Percentiles rank a stretch among this genome's conserved stretches.
These are phyloP conservation scores for Penicillium sp. DNA, from an alignment of 2,329 filamentous ascomycete genomes.

Conservation along the genomic window DNA sequence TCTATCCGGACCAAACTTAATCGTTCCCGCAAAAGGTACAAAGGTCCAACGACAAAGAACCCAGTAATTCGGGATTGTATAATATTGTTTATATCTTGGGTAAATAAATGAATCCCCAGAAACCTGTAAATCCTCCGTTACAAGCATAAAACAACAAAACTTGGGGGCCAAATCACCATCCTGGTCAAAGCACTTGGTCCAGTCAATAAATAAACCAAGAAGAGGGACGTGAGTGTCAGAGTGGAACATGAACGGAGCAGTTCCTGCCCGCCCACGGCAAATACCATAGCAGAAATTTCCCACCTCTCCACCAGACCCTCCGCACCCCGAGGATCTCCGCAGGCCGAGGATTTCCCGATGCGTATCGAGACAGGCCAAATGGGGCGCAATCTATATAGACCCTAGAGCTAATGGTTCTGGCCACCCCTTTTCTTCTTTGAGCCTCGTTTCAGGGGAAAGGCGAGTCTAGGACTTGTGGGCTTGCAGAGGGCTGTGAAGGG, in stretches of 20 bases:
- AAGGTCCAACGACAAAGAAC: not conserved
- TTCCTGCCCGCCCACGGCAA: not conserved
- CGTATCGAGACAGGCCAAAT: not conserved
- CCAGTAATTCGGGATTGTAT: not conserved
- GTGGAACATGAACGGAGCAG: conserved; percentile 1
- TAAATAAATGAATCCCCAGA: not conserved
- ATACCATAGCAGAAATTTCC: not conserved
- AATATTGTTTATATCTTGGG: not conserved
- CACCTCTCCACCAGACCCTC: not conserved
- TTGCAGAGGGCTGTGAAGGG: not conserved
- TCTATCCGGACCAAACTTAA: conserved; percentile 6
- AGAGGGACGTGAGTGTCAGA: not conserved
- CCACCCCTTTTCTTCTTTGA: not conserved
- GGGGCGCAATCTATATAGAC: not conserved
- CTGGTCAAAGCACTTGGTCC: not conserved
- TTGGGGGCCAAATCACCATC: not conserved
- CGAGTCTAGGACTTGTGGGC: not conserved
- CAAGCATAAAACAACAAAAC: not conserved
- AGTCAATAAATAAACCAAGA: not conserved
- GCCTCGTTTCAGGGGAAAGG: conserved; percentile 4
- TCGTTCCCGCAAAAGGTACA: conserved; percentile 1
- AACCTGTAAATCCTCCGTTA: not conserved
- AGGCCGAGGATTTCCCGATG: not conserved
- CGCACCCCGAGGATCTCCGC: not conserved
- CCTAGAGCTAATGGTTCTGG: not conserved